A percentile compares a stretch with the other conserved stretches of the same genome.
Evolutionary conservation across 768 basidiomycete genomes (phyloP).

Genomic region (Aureoboletus auriporus): DNA sequence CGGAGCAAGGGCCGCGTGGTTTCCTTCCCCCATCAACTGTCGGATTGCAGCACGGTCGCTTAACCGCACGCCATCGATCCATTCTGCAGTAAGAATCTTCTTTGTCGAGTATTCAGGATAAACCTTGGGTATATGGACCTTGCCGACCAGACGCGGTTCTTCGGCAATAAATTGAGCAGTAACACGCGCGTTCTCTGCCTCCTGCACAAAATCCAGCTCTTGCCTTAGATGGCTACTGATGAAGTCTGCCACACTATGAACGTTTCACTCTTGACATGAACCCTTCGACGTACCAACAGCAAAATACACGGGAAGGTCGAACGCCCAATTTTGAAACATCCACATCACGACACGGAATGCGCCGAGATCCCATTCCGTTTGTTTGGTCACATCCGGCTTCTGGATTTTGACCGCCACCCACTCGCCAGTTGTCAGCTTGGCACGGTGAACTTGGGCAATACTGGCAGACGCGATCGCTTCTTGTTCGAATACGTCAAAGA

Average conservation of each 20-base stretch:
- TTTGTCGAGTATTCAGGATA: constrained; percentile 70
- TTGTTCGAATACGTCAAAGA: constrained; percentile 78
- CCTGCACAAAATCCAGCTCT: constrained; percentile 79
- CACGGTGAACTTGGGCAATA: constrained; percentile 89
- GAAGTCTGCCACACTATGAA: constrained; percentile 46
- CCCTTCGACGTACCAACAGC: constrained; percentile 52
- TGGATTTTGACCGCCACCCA: constrained; percentile 95
- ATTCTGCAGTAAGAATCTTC: constrained; percentile 80
- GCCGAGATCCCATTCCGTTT: constrained; percentile 81
- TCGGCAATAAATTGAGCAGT: constrained; percentile 65
- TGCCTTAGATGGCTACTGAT: constrained; percentile 76
- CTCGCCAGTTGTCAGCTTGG: constrained; percentile 46
- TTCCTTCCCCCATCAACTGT: constrained; percentile 54
- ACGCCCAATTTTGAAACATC: constrained; percentile 74
- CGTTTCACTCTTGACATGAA: not conserved
- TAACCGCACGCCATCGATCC: constrained; percentile 75
- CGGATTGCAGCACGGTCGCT: constrained; percentile 58
- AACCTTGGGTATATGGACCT: constrained; percentile 77
- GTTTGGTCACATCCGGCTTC: constrained; percentile 82
- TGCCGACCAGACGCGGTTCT: constrained; percentile 66
- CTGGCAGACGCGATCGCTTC: constrained; percentile 81
- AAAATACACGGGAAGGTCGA: constrained; percentile 84
- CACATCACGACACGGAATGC: constrained; percentile 72
- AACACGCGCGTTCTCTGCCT: constrained; percentile 71
- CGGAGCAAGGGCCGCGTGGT: not conserved